Percentiles rank a stretch among this genome's conserved stretches.
Evolutionary conservation across 441 rosid species (phyloP).

Genomic region (Bocquillonia castaneifolia): DNA sequence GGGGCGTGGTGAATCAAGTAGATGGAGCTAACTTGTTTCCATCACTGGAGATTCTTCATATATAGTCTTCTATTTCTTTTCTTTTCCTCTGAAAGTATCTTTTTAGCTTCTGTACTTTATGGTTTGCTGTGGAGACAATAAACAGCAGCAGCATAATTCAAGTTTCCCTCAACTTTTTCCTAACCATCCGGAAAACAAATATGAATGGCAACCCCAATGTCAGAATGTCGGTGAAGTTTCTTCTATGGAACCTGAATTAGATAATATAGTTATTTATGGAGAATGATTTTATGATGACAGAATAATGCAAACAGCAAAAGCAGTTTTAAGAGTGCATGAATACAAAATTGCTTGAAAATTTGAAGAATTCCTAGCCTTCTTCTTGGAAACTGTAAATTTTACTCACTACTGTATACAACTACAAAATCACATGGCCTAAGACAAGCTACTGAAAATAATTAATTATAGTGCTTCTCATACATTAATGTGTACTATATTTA

Average conservation of each 20-base stretch:
- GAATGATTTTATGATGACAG: background rate
- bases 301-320: background rate
- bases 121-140: slow-evolving; percentile 17
- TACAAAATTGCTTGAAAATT: background rate
- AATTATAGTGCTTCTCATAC: background rate
- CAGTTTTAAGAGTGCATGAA: background rate
- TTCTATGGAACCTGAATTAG: background rate
- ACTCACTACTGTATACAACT: background rate
- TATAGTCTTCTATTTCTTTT: background rate
- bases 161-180: slow-evolving; percentile 7
- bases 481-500: background rate
- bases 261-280: background rate
- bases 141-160: slow-evolving; percentile 15
- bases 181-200: background rate
- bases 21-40: slow-evolving; percentile 24
- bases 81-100: background rate
- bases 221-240: slow-evolving; percentile 14
- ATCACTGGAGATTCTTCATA: slow-evolving; percentile 18
- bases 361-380: background rate
- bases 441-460: background rate
- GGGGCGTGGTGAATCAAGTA: slow-evolving; percentile 26
- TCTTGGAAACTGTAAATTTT: background rate
- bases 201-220: background rate
- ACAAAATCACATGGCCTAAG: background rate
- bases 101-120: slow-evolving; percentile 20